phyloP scores from a whole-genome alignment of 441 rosid genomes.

The Populus tomentosa region DNA sequence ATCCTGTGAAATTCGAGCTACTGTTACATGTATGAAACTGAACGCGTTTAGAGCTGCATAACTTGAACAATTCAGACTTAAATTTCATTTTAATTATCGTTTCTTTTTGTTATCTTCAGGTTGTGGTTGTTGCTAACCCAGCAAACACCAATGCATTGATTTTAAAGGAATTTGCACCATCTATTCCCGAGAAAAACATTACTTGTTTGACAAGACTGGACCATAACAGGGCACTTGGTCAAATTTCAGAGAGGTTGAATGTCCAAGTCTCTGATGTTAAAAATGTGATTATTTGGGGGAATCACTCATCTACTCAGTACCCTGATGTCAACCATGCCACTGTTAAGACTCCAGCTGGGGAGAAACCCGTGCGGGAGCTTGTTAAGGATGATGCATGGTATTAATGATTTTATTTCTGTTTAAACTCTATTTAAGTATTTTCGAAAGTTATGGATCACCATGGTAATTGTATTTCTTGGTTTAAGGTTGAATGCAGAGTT shows the following conservation, averaged over 20 bases:
- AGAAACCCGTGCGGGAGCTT: constrained; percentile 67
- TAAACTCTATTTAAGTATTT: not conserved
- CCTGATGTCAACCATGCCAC: constrained; percentile 94
- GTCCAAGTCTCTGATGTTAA: constrained; percentile 79
- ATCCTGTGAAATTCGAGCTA: not conserved
- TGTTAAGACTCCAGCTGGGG: constrained; percentile 63
- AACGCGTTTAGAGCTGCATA: not conserved
- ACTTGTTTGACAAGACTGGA: constrained; percentile 85
- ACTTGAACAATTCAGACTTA: not conserved
- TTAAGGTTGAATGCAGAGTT: constrained; percentile 73
- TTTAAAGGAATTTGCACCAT: constrained; percentile 87
- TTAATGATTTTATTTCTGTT: not conserved
- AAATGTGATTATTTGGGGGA: constrained; percentile 92
- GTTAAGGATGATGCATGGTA: constrained; percentile 81
- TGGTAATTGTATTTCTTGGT: constrained; percentile 8
- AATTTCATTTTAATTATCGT: not conserved
- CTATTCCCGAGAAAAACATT: constrained; percentile 81
- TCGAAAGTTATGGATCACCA: not conserved
- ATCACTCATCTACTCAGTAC: constrained; percentile 85
- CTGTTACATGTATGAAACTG: not conserved
- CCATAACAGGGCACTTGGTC: constrained; percentile 94
- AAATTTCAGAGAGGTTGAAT: constrained; percentile 70
- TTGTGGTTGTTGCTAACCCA: constrained; percentile 89
- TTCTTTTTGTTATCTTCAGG: constrained; percentile 35
- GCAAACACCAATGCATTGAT: constrained; percentile 91